A percentile compares a stretch with the other conserved stretches of the same genome.
Evolutionary conservation across 257 asterid species (phyloP).

Genomic region (Penstemon eatonii): DNA sequence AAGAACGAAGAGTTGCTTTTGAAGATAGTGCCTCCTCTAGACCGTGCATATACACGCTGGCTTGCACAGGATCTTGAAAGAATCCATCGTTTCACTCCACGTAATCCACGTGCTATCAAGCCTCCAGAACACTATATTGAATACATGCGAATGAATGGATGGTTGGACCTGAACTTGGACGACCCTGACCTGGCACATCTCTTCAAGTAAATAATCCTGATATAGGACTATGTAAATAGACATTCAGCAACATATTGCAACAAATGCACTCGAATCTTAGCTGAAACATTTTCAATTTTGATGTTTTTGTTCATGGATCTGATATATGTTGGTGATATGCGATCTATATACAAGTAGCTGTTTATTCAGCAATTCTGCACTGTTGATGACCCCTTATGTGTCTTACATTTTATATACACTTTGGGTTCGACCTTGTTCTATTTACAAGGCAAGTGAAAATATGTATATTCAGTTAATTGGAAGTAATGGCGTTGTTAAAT

Average conservation of each 20-base stretch:
- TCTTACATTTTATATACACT: no score
- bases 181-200: conserved; percentile 79
- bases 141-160: conserved; percentile 82
- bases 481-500: not conserved
- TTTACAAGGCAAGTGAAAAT: not conserved
- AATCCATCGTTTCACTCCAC: conserved; percentile 71
- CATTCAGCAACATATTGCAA: not conserved
- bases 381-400: not conserved
- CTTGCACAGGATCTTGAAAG: conserved; percentile 76
- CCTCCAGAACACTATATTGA: conserved; percentile 90
- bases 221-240: not conserved
- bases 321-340: no score
- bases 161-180: conserved; percentile 75
- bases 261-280: not conserved
- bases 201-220: conserved; percentile 44
- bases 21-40: conserved; percentile 78
- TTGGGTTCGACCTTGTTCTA: no score
- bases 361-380: not conserved
- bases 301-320: no score
- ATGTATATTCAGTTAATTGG: not conserved
- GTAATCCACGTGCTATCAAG: conserved; percentile 58
- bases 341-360: not conserved
- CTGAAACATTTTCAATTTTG: not conserved
- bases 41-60: conserved; percentile 65
- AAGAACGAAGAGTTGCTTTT: conserved; percentile 47